Evolutionary conservation across 2,329 filamentous ascomycete genomes (phyloP), one percentile per base, ranked within the genome.

Genomic region (Microthyrium microscopicum): DNA sequence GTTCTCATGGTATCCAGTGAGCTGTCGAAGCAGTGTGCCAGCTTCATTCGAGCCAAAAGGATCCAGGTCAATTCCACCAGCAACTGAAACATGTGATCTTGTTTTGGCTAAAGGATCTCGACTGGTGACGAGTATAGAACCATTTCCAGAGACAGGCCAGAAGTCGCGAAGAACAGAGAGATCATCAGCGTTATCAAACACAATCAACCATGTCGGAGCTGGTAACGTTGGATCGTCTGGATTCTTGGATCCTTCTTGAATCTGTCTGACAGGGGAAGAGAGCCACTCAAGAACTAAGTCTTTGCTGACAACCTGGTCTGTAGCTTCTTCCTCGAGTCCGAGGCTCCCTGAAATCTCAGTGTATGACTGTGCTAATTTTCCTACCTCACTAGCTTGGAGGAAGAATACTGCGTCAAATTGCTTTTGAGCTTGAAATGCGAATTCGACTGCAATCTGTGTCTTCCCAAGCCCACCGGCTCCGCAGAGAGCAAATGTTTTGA

Each of bases 381-480:
- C 42, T 21, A 47, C 39, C 30, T 35, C 51, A 31, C 53, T 45
- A 8, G 53, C 54, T 35, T 55, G 50, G 1, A 57, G 48, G 54
- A 51, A 58, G 36, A 57, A 55, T 2, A 59, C 42, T 0, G 48
- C 53, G 32, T 48, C 50, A 1, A 35, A 28, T 8, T 44, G 40
- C 4, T 39, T 11, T n/a, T 40, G 39, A 34, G 43, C 42, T 5
- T 33, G 31, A 35, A 54, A 52, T 2, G 51, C 52, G 35, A 50
- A 57, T 9, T 55, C 45, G 3, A 56, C 40, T 2, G 53, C 53
- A 13, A 58, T 44, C 31, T 57, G 53, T 0, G 55, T 56, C 45
- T 58, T 58, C 1, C 54, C 39, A 18, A 40, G 31, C 13, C 39
- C 39, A 20, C 31, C 38, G n/a, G 35, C 31, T 3, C 38, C 36